phyloP scores from a whole-genome alignment of 2,329 filamentous ascomycete species.

The Hymenoscyphus fructigenus region DNA sequence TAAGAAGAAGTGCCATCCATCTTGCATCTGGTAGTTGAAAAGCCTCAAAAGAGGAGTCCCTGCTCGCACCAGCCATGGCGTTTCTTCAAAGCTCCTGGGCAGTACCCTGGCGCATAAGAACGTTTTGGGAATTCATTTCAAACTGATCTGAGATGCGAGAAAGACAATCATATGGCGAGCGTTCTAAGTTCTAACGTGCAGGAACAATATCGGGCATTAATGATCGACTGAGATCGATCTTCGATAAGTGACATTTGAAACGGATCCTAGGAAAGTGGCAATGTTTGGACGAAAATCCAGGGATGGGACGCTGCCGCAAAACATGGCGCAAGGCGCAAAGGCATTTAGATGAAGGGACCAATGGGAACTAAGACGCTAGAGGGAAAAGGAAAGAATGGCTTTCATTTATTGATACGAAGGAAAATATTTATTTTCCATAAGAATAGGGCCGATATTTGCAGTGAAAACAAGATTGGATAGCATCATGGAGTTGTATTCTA shows the following conservation, averaged over 20 bases:
- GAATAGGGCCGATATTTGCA: background rate
- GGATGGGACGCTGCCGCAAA: too few relatives aligned
- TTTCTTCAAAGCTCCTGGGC: background rate
- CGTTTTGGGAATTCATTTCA: too few relatives aligned
- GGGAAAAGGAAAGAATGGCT: background rate
- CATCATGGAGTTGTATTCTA: background rate
- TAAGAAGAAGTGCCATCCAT: conserved; percentile 1
- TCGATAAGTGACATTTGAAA: too few relatives aligned
- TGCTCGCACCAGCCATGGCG: background rate
- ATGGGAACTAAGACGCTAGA: background rate
- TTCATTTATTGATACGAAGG: conserved; percentile 1
- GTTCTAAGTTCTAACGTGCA: too few relatives aligned
- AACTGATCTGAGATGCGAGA: too few relatives aligned
- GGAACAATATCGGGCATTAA: too few relatives aligned
- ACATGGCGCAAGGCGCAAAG: background rate
- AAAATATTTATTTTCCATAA: background rate
- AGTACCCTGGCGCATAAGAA: background rate
- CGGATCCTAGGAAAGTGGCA: too few relatives aligned
- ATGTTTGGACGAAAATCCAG: too few relatives aligned
- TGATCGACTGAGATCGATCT: too few relatives aligned
- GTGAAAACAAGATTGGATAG: background rate
- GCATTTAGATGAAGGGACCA: background rate
- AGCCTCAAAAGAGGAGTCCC: background rate
- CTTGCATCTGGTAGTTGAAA: background rate
- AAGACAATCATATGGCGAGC: too few relatives aligned